These are phyloP conservation scores for Penicillium samsonianum DNA, from an alignment of 495 filamentous ascomycete genomes.

Conservation along the genomic window DNA sequence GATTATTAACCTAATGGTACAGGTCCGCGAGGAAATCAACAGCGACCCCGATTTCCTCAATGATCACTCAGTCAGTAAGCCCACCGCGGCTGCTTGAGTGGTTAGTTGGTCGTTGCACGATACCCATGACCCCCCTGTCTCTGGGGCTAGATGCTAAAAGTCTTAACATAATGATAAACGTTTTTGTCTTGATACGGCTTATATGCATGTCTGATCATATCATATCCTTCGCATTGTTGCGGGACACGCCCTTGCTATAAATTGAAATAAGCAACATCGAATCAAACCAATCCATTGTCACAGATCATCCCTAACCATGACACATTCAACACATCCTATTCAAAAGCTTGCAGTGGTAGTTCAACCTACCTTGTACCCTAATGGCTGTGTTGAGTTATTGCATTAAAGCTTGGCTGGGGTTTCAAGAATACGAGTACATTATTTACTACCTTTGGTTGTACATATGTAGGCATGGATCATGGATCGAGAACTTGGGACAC, in stretches of 20 bases:
- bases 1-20: conserved; percentile 37
- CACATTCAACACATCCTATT: background rate
- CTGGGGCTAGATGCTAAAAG: conserved; percentile 20
- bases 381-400: background rate
- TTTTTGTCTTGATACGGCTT: conserved; percentile 17
- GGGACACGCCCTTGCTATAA: background rate
- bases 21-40: conserved; percentile 75
- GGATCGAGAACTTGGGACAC: background rate
- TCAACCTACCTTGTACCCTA: background rate
- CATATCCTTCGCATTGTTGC: background rate
- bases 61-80: conserved; percentile 56
- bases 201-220: background rate
- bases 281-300: background rate
- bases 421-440: background rate
- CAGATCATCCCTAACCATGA: background rate
- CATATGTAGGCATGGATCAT: background rate
- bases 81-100: conserved; percentile 17
- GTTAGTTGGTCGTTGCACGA: conserved; percentile 18
- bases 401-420: background rate
- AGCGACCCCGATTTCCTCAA: conserved; percentile 77
- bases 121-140: conserved; percentile 24
- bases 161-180: conserved; percentile 26
- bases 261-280: background rate
- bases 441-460: background rate
- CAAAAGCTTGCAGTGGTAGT: background rate